Evolutionary conservation across 2,329 filamentous ascomycete genomes (phyloP).

Genomic region (Uncinocarpus reesii): DNA sequence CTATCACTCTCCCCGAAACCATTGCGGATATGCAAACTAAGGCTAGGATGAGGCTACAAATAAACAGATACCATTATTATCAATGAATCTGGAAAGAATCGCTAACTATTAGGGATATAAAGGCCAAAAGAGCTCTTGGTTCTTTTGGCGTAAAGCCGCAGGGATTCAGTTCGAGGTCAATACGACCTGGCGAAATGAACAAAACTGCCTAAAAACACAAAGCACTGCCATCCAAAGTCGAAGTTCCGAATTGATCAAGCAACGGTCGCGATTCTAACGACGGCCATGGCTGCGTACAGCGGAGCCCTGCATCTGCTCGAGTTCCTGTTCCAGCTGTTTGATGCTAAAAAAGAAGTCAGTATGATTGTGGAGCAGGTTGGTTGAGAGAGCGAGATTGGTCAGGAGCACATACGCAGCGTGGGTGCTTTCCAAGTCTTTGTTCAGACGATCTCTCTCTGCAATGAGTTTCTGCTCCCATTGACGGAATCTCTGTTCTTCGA

Average conservation of each 20-base stretch:
- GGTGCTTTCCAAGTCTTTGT: conserved; percentile 98
- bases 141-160: conserved; percentile 1
- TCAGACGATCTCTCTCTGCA: conserved; percentile 92
- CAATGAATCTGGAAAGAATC: conserved; percentile 14
- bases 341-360: conserved; percentile 34
- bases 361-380: not conserved
- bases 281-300: conserved; percentile 85
- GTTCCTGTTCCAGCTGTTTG: conserved; percentile 62
- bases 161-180: conserved; percentile 1
- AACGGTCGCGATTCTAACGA: conserved; percentile 50
- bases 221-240: conserved; percentile 30
- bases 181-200: conserved; percentile 24
- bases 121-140: conserved; percentile 1
- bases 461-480: conserved; percentile 99
- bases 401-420: conserved; percentile 56
- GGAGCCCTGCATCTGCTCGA: conserved; percentile 86
- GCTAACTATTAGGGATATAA: conserved; percentile 17
- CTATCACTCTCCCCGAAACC: not conserved
- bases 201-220: conserved; percentile 32
- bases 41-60: not conserved
- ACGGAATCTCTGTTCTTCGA: conserved; percentile 97
- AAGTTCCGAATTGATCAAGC: not conserved
- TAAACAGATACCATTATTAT: conserved; percentile 12
- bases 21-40: not conserved
- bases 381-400: not conserved